Conservation (phyloP, 495 filamentous ascomycete species). For the Margaritispora aquatica region DNA sequence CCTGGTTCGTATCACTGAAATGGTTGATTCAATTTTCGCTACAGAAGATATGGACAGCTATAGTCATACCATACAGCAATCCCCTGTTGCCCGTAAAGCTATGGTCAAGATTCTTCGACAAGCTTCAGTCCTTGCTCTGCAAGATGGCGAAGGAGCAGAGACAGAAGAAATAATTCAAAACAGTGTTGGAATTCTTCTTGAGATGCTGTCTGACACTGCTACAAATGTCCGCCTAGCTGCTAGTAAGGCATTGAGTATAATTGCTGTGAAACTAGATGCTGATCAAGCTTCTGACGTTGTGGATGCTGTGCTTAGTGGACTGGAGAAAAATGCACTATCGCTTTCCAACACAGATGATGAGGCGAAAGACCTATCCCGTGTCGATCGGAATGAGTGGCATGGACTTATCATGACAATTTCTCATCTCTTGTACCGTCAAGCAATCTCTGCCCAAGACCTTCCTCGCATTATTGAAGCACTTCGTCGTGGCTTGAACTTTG, state of each 20-base stretch:
- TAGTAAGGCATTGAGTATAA: constrained; percentile 85
- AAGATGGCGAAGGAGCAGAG: constrained; percentile 6
- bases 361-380: constrained; percentile 53
- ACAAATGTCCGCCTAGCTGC: constrained; percentile 85
- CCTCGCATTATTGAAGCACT: constrained; percentile 64
- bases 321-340: constrained; percentile 67
- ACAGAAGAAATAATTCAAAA: constrained; percentile 59
- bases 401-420: constrained; percentile 82
- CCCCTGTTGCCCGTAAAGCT: constrained; percentile 70
- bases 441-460: constrained; percentile 60
- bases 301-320: constrained; percentile 68
- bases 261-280: constrained; percentile 68
- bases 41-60: constrained; percentile 27
- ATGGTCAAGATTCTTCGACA: constrained; percentile 78
- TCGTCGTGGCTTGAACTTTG: constrained; percentile 71
- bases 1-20: constrained; percentile 38
- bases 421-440: constrained; percentile 74
- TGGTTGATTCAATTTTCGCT: constrained; percentile 39
- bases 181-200: constrained; percentile 65
- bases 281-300: constrained; percentile 82
- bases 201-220: constrained; percentile 69
- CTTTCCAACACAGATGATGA: background rate
- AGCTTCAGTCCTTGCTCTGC: constrained; percentile 56
- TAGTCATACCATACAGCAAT: constrained; percentile 44
- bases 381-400: constrained; percentile 83